Conservation (phyloP, 164 flowering plant genomes). For the Sedum album region DNA sequence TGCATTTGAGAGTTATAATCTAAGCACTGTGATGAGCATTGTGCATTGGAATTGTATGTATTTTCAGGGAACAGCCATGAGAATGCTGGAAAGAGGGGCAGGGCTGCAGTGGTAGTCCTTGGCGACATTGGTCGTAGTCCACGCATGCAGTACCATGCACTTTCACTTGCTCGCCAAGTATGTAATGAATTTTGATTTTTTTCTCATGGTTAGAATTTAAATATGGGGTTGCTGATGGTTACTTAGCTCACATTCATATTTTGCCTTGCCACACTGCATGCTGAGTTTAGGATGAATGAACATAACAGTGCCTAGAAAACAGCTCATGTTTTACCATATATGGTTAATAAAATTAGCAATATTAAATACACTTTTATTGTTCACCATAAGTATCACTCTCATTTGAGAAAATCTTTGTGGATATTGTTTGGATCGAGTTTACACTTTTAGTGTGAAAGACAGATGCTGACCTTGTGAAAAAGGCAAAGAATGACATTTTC, state of each 20-base stretch:
- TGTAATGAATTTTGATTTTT: slow-evolving; percentile 23
- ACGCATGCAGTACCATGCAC: slow-evolving; percentile 95
- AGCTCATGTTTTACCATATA: not conserved
- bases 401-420: not conserved
- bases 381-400: not conserved
- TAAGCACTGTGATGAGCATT: not conserved
- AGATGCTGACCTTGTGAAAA: not conserved
- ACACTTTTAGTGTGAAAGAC: not conserved
- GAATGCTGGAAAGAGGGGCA: slow-evolving; percentile 33
- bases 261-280: not conserved
- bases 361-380: not conserved
- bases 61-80: not conserved
- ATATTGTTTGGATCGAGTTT: not conserved
- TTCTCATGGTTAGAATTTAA: not conserved
- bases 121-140: slow-evolving; percentile 96
- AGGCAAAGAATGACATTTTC: not conserved
- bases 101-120: slow-evolving; percentile 83
- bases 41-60: not conserved
- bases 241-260: not conserved
- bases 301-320: not conserved
- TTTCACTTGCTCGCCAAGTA: slow-evolving; percentile 50
- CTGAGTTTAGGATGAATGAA: not conserved
- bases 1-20: too few relatives aligned
- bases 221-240: not conserved
- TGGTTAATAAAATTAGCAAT: slow-evolving; percentile 20